Base-by-base conservation (phyloP, 805 yeast genomes). In the Metschnikowia cerradonensis region DNA sequence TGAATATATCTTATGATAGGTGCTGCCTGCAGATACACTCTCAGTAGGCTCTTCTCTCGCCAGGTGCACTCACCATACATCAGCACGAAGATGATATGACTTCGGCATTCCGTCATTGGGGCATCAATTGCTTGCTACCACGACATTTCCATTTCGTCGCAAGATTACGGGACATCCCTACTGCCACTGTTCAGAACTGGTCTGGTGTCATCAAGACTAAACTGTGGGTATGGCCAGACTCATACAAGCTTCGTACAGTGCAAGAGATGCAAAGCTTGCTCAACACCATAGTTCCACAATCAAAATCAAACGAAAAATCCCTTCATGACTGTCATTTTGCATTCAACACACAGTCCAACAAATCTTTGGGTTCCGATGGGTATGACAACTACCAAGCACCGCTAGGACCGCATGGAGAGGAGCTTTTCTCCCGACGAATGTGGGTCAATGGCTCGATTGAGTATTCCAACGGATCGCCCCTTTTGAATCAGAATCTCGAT, bases 331-430 rank as follows among this genome's bases (percentile, higher is more conserved):
- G 80, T 53, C 90, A 86, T 52, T 74, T 90, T 47, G 63, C 86
- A 1, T 89, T 76, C 62, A 82, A 82, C 65, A 86, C 85, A 59
- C 90, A 89, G 22, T 59, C 71, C 3, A 73, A 79, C 35, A 43
- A 56, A 0, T 66, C 67, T 2, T 62, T 89, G 17, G 83, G 86
- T 2, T 44, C 57, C 1, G 97, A 90, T 65, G 96, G 97, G 0
- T 90, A 89, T 66, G 95, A 87, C 56, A 75, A 83, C 42, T 81
- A 86, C 57, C 94, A 87, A 61, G 81, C 90, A 0, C 96, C 95
- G 0, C 60, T 66, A 0, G 51, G 55, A 3, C 52, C 52, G 10
- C 41, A 52, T 45, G 34, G 44, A 22, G 58, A 64, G 31, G 50
- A 48, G 40, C 67, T 67, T 19, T 86, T 77, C 59, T 68, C 65